phyloP scores from a whole-genome alignment of 371 early-diverging fungal species.

The Mortierella sp. region DNA sequence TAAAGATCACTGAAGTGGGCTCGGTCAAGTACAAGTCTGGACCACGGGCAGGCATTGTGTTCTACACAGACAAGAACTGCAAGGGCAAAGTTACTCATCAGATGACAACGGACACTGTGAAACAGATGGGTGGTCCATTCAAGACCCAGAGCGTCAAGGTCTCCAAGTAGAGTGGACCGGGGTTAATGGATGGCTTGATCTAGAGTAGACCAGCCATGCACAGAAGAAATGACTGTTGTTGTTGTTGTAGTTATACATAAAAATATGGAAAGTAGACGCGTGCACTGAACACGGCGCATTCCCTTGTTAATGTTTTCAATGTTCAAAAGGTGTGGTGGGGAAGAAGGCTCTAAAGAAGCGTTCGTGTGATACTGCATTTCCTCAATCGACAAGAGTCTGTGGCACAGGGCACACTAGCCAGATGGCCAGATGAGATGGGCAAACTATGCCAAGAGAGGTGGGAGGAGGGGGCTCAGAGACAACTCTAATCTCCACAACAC shows the following conservation, averaged over 20 bases:
- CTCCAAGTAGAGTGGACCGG: conserved; percentile 8
- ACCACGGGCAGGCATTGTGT: conserved; percentile 19
- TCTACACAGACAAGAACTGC: conserved; percentile 36
- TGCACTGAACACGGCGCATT: background rate
- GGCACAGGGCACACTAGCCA: too few species aligned
- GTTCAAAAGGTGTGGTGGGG: too few species aligned
- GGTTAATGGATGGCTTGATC: background rate
- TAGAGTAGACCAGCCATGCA: background rate
- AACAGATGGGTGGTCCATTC: conserved; percentile 44
- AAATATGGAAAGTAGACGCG: background rate
- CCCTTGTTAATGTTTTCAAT: background rate
- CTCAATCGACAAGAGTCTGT: too few species aligned
- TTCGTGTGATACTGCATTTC: too few species aligned
- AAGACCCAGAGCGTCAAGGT: conserved; percentile 29
- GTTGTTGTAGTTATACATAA: too few species aligned
- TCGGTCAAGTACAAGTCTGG: conserved; percentile 26
- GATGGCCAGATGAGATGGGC: too few species aligned
- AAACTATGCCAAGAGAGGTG: too few species aligned
- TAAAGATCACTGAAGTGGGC: conserved; percentile 18
- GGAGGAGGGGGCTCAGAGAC: too few species aligned
- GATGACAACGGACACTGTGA: conserved; percentile 29
- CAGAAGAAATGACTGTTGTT: too few species aligned
- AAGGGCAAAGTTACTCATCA: conserved; percentile 25
- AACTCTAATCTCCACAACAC: background rate
- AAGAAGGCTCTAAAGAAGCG: too few species aligned